Conservation (phyloP, 2,329 filamentous ascomycete genomes). For the Aspergillus ustus region DNA sequence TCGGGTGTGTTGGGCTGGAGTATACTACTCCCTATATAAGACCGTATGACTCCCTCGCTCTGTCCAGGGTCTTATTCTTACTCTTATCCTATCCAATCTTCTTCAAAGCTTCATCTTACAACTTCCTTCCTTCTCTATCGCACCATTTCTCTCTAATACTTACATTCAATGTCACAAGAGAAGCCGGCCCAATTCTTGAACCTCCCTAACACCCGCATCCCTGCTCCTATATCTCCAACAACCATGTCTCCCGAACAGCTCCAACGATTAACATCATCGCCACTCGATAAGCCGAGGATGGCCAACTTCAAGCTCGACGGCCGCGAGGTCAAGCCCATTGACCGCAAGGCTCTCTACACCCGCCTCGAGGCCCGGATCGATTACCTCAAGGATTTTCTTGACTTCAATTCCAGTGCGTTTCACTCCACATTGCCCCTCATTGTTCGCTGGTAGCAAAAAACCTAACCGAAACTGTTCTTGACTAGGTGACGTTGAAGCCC, state of each 20-base stretch:
- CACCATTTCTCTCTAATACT: not conserved
- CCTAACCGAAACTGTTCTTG: not conserved
- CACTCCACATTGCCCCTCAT: not conserved
- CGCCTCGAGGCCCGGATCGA: conserved; percentile 70
- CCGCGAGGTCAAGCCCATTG: conserved; percentile 61
- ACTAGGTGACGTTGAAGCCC: conserved; percentile 72
- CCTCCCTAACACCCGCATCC: not conserved
- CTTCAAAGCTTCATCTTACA: not conserved
- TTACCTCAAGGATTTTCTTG: conserved; percentile 76
- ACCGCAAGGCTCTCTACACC: conserved; percentile 73
- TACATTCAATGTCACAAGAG: not conserved
- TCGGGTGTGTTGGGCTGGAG: not conserved
- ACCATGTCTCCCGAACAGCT: not conserved
- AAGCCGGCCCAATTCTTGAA: not conserved
- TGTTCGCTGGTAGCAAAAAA: not conserved
- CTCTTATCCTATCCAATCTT: conserved; percentile 2
- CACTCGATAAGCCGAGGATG: not conserved
- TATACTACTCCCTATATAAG: conserved; percentile 20
- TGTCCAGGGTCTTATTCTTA: conserved; percentile 14
- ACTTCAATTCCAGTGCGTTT: conserved; percentile 70
- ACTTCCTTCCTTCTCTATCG: conserved; percentile 3
- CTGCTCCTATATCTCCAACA: not conserved
- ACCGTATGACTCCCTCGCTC: conserved; percentile 22
- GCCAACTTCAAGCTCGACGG: conserved; percentile 26
- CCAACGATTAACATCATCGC: not conserved